phyloP scores from a whole-genome alignment of 768 basidiomycete species.

The Mycena pura region DNA sequence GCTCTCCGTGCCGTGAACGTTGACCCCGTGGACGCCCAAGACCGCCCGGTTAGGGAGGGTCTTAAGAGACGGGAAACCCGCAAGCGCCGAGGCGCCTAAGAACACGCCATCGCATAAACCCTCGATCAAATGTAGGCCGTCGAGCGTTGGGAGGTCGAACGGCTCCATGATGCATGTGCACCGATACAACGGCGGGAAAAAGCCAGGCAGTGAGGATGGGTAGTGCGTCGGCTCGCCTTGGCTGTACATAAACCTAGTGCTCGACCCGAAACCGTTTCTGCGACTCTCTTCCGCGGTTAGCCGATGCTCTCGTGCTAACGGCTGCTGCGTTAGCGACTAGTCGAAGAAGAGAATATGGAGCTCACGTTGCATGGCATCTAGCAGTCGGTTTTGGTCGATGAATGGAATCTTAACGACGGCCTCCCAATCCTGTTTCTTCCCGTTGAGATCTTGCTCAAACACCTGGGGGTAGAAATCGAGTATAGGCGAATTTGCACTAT shows the following conservation, averaged over 20 bases:
- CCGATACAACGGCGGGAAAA: slow-evolving; percentile 88
- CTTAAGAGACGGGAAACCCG: slow-evolving; percentile 95
- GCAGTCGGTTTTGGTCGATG: slow-evolving; percentile 81
- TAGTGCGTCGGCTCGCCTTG: slow-evolving; percentile 70
- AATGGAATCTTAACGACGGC: slow-evolving; percentile 99
- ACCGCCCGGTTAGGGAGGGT: slow-evolving; percentile 81
- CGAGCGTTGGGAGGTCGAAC: slow-evolving; percentile 88
- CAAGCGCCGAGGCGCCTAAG: slow-evolving; percentile 84
- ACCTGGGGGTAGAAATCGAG: slow-evolving; percentile 92
- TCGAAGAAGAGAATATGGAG: slow-evolving; percentile 26
- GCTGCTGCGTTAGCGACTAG: neutral
- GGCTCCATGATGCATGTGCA: slow-evolving; percentile 82
- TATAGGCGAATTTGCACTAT: slow-evolving; percentile 81
- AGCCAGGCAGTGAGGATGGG: slow-evolving; percentile 91
- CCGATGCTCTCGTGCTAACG: slow-evolving; percentile 75
- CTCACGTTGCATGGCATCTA: slow-evolving; percentile 85
- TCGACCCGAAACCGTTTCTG: slow-evolving; percentile 82
- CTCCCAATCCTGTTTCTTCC: slow-evolving; percentile 99
- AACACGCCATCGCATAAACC: slow-evolving; percentile 90
- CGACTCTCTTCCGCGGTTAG: slow-evolving; percentile 76
- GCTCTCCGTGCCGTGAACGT: slow-evolving; percentile 90
- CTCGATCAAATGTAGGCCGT: slow-evolving; percentile 83
- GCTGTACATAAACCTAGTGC: slow-evolving; percentile 79
- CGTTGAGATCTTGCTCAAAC: slow-evolving; percentile 94
- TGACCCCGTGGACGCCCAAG: slow-evolving; percentile 88